Conservation (phyloP, 495 filamentous ascomycete genomes). For the Bacidia gigantensis region DNA sequence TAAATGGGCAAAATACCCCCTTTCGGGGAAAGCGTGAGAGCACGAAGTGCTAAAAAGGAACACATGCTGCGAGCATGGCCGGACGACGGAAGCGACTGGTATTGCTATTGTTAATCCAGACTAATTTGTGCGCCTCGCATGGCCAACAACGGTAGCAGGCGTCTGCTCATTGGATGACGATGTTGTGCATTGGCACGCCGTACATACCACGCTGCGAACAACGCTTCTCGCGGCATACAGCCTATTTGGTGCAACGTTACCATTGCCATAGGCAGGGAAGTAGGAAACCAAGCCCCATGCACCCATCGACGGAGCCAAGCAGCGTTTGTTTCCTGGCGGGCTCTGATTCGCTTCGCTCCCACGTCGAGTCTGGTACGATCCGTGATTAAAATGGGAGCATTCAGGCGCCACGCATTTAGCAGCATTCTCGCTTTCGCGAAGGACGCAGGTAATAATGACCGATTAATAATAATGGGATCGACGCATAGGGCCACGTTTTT, state of each 20-base stretch:
- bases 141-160: neutral
- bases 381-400: neutral
- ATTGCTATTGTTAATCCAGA: constrained; percentile 11
- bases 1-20: neutral
- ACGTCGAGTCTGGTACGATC: neutral
- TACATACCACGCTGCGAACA: constrained; percentile 2
- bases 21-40: neutral
- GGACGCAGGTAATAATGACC: constrained; percentile 11
- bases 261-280: neutral
- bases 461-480: constrained; percentile 15
- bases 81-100: neutral
- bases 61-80: neutral
- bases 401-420: neutral
- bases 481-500: constrained; percentile 12
- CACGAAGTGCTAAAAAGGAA: neutral
- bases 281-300: neutral
- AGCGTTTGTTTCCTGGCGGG: neutral
- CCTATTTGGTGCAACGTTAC: constrained; percentile 2
- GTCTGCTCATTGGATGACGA: constrained; percentile 3
- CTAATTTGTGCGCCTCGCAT: constrained; percentile 4
- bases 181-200: constrained; percentile 3
- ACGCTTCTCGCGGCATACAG: constrained; percentile 1
- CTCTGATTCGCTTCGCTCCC: neutral
- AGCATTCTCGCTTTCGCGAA: neutral
- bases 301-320: neutral